A percentile compares a stretch with the other conserved stretches of the same genome.
These are phyloP conservation scores for Aegilops speltoides DNA, from an alignment of 176 grass and related monocot species.

Conservation along the genomic window DNA sequence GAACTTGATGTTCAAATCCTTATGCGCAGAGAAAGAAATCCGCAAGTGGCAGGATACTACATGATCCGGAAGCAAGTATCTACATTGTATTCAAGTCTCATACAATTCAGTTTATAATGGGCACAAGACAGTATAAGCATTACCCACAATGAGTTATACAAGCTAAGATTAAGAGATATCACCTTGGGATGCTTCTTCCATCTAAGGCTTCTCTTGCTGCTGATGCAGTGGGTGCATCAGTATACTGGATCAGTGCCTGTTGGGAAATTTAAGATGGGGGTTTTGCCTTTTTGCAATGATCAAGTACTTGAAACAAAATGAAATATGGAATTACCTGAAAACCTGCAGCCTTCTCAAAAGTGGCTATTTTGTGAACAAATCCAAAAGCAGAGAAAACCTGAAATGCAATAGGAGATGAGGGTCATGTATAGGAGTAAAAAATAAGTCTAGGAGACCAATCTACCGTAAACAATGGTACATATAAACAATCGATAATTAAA, in stretches of 20 bases:
- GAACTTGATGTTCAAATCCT: constrained; percentile 96
- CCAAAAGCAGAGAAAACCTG: constrained; percentile 99
- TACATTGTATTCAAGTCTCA: constrained; percentile 33
- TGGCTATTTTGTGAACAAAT: constrained; percentile 98
- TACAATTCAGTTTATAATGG: constrained; percentile 29
- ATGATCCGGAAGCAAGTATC: constrained; percentile 88
- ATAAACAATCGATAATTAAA: constrained; percentile 4
- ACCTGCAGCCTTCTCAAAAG: constrained; percentile 96
- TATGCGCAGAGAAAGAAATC: constrained; percentile 93
- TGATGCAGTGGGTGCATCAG: constrained; percentile 82
- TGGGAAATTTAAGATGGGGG: constrained; percentile 26
- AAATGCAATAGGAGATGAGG: constrained; percentile 23
- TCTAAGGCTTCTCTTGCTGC: constrained; percentile 91
- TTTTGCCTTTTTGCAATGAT: constrained; percentile 23
- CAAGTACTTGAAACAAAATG: constrained; percentile 23
- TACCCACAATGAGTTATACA: constrained; percentile 8
- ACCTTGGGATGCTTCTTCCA: constrained; percentile 98
- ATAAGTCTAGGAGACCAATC: neutral
- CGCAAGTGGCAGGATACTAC: constrained; percentile 72
- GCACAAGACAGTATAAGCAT: constrained; percentile 2
- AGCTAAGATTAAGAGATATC: constrained; percentile 8
- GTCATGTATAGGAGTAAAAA: constrained; percentile 21
- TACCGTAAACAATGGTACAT: neutral
- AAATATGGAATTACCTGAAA: constrained; percentile 66
- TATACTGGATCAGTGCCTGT: constrained; percentile 92